phyloP scores from a whole-genome alignment of 768 basidiomycete genomes.

The Mycena kentingensis region DNA sequence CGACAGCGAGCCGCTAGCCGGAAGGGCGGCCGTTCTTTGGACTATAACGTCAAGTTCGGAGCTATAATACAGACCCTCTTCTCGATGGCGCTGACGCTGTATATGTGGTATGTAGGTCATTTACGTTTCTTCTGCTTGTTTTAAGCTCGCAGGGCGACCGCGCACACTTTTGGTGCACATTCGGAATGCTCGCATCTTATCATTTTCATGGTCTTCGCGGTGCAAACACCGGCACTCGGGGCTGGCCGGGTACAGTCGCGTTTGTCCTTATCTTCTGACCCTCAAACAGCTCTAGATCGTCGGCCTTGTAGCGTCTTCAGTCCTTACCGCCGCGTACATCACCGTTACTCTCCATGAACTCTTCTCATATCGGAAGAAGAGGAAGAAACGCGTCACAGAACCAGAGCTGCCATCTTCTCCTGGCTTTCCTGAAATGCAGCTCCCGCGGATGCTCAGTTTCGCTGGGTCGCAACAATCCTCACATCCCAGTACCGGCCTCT shows the following conservation, averaged over 20 bases:
- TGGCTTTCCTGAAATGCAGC: background rate
- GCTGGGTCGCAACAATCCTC: background rate
- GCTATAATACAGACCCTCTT: conserved; percentile 41
- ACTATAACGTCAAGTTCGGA: conserved; percentile 40
- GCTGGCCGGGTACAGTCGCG: conserved; percentile 27
- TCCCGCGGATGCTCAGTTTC: background rate
- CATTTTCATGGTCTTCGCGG: conserved; percentile 38
- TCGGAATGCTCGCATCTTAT: conserved; percentile 33
- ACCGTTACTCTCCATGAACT: conserved; percentile 39
- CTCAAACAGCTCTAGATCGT: conserved; percentile 21
- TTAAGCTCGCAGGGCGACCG: conserved; percentile 32
- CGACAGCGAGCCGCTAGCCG: conserved; percentile 35
- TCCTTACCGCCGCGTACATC: conserved; percentile 35
- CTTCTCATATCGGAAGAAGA: conserved; percentile 30
- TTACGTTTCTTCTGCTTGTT: conserved; percentile 1
- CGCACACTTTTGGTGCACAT: conserved; percentile 30
- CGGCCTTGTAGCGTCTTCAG: conserved; percentile 33
- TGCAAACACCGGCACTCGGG: conserved; percentile 33
- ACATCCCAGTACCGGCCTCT: too few relatives aligned
- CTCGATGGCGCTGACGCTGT: conserved; percentile 41
- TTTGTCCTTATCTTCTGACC: background rate
- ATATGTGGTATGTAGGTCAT: conserved; percentile 35
- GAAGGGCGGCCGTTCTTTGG: conserved; percentile 15
- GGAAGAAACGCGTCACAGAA: conserved; percentile 1
- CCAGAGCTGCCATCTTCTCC: background rate